Evolutionary conservation across 2,329 filamentous ascomycete genomes (phyloP).

Genomic region (Diaporthe eres): DNA sequence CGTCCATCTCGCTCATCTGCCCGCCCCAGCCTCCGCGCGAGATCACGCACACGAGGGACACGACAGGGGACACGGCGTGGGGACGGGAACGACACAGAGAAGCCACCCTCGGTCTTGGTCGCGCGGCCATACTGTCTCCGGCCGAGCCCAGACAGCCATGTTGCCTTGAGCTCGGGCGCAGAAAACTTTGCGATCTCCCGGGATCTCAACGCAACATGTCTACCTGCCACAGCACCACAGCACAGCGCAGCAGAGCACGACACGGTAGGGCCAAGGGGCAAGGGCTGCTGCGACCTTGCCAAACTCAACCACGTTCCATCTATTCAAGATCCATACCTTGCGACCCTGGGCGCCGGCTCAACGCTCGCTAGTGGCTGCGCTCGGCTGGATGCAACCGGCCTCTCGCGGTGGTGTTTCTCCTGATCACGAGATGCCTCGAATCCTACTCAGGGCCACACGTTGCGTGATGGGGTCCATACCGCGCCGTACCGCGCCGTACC

Average conservation of each 20-base stretch:
- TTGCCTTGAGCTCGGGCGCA: slow-evolving; percentile 15
- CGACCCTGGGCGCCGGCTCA: slow-evolving; percentile 9
- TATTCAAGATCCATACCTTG: slow-evolving; percentile 8
- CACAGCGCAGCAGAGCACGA: neutral
- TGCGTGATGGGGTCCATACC: neutral
- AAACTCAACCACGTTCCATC: slow-evolving; percentile 26
- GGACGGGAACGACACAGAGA: neutral
- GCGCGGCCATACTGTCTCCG: slow-evolving; percentile 28
- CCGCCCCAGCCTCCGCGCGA: slow-evolving; percentile 15
- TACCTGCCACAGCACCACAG: slow-evolving; percentile 7
- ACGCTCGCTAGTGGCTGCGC: slow-evolving; percentile 10
- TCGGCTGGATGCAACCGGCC: slow-evolving; percentile 7
- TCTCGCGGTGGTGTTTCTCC: slow-evolving; percentile 11
- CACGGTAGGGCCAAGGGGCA: slow-evolving; percentile 15
- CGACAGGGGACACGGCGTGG: slow-evolving; percentile 2
- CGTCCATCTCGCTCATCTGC: neutral
- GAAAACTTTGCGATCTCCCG: slow-evolving; percentile 14
- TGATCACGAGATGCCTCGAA: slow-evolving; percentile 7
- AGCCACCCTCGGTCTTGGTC: neutral
- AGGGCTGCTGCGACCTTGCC: slow-evolving; percentile 12
- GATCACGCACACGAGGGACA: slow-evolving; percentile 10
- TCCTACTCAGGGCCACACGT: neutral
- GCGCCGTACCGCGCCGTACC: neutral
- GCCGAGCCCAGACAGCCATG: slow-evolving; percentile 26
- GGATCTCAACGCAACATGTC: slow-evolving; percentile 11